Evolutionary conservation across 164 flowering plant species (phyloP), one percentile per base, ranked within the genome.

Genomic region (Brasenia schreberi): DNA sequence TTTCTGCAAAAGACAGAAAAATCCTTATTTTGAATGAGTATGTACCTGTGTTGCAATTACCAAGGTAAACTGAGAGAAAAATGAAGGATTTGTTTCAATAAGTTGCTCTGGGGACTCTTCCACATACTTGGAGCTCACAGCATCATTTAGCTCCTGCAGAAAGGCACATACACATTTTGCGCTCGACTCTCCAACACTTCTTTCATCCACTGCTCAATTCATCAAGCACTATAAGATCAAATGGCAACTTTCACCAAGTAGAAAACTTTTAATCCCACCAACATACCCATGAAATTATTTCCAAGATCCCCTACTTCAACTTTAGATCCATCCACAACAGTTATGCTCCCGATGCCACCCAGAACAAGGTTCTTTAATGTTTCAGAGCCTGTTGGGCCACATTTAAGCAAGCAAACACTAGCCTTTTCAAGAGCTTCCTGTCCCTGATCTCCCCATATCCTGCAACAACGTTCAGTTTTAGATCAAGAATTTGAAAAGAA

Each of bases 381-480:
- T 74, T 94, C 99, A 1, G 96, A 87, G 61, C 99, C 99, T 59
- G 99, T 94, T 18, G 99, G 99, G 39, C 99, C 99, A 71, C 97
- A 91, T 66, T 91, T 91, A 43, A 94, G 88, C 71, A 94, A 80
- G 72, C 99, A 94, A 59, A 94, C 80, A 70, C 90, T 88, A 61
- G 97, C 89, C 66, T 84, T 87, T 79, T 91, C 99, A 42, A 94
- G 87, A 17, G 93, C 90, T 63, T 90, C 78, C 66, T 94, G 99
- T 67, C 99, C 99, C 83, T 86, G 95, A 64, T 91, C 96, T 53
- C 99, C 99, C 99, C 99, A 94, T 44, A 94, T 89, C 84, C 99
- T 91, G 74, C 71, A 76, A 69, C 63, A 42, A 27, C 18, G 43
- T 39, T 43, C 17, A 19, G 33, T 7, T n/a, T 9, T 4, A 23